phyloP scores from a whole-genome alignment of 495 filamentous ascomycete genomes.

The Aspergillus haitiensis region DNA sequence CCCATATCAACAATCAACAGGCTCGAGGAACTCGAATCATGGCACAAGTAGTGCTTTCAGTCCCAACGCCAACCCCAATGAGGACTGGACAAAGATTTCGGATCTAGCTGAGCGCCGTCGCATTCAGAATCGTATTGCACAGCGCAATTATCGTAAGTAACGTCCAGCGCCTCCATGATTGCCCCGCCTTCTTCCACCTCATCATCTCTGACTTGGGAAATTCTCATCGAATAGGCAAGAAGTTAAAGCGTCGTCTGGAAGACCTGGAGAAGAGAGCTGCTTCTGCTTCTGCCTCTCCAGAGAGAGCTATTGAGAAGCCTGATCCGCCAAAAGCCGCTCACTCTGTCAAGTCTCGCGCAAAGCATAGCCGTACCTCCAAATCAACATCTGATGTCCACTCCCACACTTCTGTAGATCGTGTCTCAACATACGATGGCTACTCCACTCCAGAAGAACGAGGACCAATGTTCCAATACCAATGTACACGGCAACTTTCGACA shows the following conservation, averaged over 20 bases:
- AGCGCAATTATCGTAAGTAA: constrained; percentile 94
- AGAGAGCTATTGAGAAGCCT: constrained; percentile 59
- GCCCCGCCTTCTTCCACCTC: background rate
- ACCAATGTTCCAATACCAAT: constrained; percentile 65
- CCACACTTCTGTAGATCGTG: constrained; percentile 30
- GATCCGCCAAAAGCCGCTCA: constrained; percentile 44
- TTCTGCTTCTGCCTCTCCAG: constrained; percentile 71
- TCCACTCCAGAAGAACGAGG: constrained; percentile 46
- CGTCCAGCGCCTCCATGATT: background rate
- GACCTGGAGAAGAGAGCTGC: constrained; percentile 92
- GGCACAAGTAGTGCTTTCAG: constrained; percentile 95
- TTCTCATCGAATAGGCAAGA: constrained; percentile 69
- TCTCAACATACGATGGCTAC: constrained; percentile 41
- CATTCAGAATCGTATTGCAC: constrained; percentile 97
- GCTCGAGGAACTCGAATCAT: constrained; percentile 63
- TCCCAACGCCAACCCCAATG: constrained; percentile 91
- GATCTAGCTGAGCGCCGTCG: constrained; percentile 90
- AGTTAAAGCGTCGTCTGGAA: constrained; percentile 95
- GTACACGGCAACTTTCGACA: constrained; percentile 66
- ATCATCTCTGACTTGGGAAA: background rate
- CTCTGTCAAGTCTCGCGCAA: constrained; percentile 45
- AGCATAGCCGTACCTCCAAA: constrained; percentile 45
- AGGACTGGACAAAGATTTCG: constrained; percentile 99
- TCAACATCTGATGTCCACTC: constrained; percentile 41
- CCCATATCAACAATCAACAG: constrained; percentile 34